Conservation (phyloP, 2,329 filamentous ascomycete genomes). For the Penicillium sp. region DNA sequence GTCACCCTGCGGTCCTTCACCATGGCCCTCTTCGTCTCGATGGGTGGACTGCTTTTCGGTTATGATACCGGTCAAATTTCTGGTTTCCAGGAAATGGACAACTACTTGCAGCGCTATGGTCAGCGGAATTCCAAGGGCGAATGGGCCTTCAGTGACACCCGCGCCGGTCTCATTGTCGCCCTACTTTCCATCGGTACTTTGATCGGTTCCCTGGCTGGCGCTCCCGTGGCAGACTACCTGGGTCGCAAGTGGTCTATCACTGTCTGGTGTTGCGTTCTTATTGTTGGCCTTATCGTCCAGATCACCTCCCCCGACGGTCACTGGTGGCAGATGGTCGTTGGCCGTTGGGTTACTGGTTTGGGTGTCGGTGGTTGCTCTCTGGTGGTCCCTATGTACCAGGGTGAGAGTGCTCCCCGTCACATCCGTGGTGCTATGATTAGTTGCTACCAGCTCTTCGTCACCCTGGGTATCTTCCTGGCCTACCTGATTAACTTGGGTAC, state of each 20-base stretch:
- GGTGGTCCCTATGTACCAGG: constrained; percentile 46
- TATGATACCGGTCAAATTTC: constrained; percentile 46
- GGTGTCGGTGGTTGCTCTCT: constrained; percentile 44
- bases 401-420: constrained; percentile 44
- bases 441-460: constrained; percentile 48
- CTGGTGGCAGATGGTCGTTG: constrained; percentile 43
- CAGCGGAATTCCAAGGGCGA: constrained; percentile 26
- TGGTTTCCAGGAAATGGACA: constrained; percentile 41
- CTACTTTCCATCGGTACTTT: constrained; percentile 43
- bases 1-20: constrained; percentile 37
- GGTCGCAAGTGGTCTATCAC: constrained; percentile 43
- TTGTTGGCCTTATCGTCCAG: constrained; percentile 42
- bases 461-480: constrained; percentile 45
- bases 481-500: constrained; percentile 46
- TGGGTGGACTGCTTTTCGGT: constrained; percentile 45
- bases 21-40: constrained; percentile 45
- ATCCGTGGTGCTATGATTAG: constrained; percentile 46
- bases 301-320: constrained; percentile 36
- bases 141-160: constrained; percentile 38
- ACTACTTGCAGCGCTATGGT: constrained; percentile 41
- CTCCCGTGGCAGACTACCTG: constrained; percentile 40
- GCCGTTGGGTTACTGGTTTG: constrained; percentile 42
- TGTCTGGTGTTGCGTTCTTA: constrained; percentile 39
- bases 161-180: constrained; percentile 41
- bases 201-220: constrained; percentile 38